Evolutionary conservation across 2,329 filamentous ascomycete genomes (phyloP), one percentile per base, ranked within the genome.

Genomic region (Exserohilum turcica): DNA sequence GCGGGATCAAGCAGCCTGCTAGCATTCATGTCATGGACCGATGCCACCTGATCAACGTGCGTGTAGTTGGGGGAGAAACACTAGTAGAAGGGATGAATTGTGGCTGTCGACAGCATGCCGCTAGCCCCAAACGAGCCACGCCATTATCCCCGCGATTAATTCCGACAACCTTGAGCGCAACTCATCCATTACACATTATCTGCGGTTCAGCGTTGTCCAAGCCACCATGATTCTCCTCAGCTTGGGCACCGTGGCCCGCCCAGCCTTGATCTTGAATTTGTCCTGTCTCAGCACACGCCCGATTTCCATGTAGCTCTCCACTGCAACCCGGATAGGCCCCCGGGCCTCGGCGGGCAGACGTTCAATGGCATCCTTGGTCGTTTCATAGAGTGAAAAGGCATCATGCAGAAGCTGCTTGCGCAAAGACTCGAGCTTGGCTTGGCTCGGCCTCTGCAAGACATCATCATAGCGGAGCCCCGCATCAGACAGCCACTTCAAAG

Each of bases 241-340:
- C 54, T 70, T 75, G 6, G 79, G 77, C 42, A 82, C 79, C 13
- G 78, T 81, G 12, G 79, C 79, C 39, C 74, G 66, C 5, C 78
- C 78, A 31, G 71, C 74, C 51, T 76, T 79, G 3, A 80, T 71
- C 27, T 69, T 60, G 54, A 77, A 79, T 7, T 77, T 74, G 16
- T 77, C 70, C 49, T 80, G 76, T 48, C 77, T 73, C 21, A 89
- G 65, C n/a, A 86, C 83, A 36, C 86, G 75, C 12, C 86, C 88
- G 67, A 91, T 91, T 68, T 89, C 86, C 83, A 91, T 88, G 65
- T 91, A 90, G 59, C 86, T 89, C 71, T 90, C 87, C 0, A 90
- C 86, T 0, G 86, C 87, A 5, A 89, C 86, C 10, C 85, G 78
- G 67, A 90, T 84, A 0, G 86, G 84, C 0, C 82, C 85, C 58